Conservation (phyloP, 257 asterid genomes). For the Prunella vulgaris region DNA sequence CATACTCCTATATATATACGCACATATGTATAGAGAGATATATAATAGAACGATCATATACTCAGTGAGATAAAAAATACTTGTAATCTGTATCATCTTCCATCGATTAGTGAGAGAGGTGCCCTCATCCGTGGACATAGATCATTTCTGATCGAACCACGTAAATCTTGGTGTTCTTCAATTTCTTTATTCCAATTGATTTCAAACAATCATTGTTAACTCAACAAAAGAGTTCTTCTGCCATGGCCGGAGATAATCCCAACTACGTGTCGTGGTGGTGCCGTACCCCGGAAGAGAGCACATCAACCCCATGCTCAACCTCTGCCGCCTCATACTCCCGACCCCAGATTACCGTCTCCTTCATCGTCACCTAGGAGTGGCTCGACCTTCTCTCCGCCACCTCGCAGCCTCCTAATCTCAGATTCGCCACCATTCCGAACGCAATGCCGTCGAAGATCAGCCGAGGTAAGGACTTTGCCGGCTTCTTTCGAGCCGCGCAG, state of each 20-base stretch:
- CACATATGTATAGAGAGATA: too few relatives aligned
- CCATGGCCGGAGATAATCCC: conserved; percentile 5
- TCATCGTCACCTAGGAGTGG: conserved; percentile 47
- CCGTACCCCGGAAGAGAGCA: conserved; percentile 69
- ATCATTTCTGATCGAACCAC: too few relatives aligned
- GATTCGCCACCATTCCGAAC: conserved; percentile 40
- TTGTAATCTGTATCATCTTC: too few relatives aligned
- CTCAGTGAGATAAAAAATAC: too few relatives aligned
- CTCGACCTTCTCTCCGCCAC: conserved; percentile 25
- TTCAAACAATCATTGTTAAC: too few relatives aligned
- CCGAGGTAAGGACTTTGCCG: conserved; percentile 33
- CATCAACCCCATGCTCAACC: conserved; percentile 48
- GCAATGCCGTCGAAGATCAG: conserved; percentile 49
- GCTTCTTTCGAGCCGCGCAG: conserved; percentile 20
- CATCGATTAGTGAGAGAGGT: too few relatives aligned
- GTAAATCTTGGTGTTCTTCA: too few relatives aligned
- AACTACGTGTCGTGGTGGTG: conserved; percentile 40
- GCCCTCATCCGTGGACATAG: too few relatives aligned
- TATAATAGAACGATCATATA: too few relatives aligned
- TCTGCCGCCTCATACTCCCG: conserved; percentile 35
- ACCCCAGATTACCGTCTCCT: conserved; percentile 29
- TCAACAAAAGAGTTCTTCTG: not conserved
- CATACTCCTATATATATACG: too few relatives aligned
- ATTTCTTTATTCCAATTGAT: too few relatives aligned
- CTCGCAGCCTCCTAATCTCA: conserved; percentile 38